Conservation (phyloP, 2,329 filamentous ascomycete species). For the Nigrograna mackinnonii region DNA sequence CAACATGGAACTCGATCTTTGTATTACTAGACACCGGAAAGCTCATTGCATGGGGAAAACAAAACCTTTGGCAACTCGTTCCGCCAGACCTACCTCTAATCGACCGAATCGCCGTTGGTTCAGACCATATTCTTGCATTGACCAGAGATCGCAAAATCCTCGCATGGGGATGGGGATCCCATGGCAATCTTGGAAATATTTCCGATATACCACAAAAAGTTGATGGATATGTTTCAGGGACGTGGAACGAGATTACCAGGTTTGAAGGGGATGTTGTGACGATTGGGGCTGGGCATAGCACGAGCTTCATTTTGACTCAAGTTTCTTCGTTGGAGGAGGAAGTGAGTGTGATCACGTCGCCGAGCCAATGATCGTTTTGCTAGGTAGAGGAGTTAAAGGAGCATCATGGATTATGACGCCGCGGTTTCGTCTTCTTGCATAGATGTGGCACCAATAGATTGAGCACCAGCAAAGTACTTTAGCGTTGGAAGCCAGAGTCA, state of each 20-base stretch:
- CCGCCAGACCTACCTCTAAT: conserved; percentile 64
- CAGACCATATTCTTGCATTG: conserved; percentile 83
- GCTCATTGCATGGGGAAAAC: conserved; percentile 76
- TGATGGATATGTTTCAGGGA: conserved; percentile 2
- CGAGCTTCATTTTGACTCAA: conserved; percentile 6
- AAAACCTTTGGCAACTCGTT: conserved; percentile 82
- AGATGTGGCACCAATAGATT: too few species aligned
- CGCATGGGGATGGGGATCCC: conserved; percentile 96
- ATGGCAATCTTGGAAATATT: conserved; percentile 82
- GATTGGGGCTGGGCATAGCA: conserved; percentile 5
- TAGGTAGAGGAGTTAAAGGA: too few species aligned
- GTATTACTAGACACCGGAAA: conserved; percentile 65
- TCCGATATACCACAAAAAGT: not conserved
- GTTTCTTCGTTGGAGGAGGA: too few species aligned
- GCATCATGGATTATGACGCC: too few species aligned
- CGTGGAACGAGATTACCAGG: conserved; percentile 4
- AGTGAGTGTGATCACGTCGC: too few species aligned
- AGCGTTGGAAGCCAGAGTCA: too few species aligned
- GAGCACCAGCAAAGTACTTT: too few species aligned
- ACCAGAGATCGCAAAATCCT: conserved; percentile 68
- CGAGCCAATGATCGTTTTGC: too few species aligned
- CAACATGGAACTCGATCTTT: conserved; percentile 83
- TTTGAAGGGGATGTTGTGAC: conserved; percentile 2
- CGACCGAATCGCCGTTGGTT: conserved; percentile 74
- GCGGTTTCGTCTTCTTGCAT: too few species aligned